Percentiles rank a stretch among this genome's conserved stretches.
These are phyloP conservation scores for Russula ochroleuca DNA, from an alignment of 768 basidiomycete genomes.

Conservation along the genomic window DNA sequence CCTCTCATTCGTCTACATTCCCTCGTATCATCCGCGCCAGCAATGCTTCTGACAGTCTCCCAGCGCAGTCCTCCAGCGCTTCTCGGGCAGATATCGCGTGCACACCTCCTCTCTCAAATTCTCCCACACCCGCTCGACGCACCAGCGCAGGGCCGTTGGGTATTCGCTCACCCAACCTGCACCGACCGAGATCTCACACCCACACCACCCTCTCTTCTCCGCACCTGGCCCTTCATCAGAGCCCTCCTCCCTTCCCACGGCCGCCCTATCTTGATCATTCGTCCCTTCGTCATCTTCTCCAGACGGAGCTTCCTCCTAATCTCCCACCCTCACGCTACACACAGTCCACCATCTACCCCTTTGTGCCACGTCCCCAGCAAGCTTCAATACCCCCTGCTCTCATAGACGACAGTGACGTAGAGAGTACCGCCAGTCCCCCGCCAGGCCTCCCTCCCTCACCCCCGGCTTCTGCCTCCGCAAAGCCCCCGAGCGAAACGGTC, in stretches of 20 bases:
- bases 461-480: constrained; percentile 15
- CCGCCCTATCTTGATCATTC: constrained; percentile 77
- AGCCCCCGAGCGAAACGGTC: constrained; percentile 20
- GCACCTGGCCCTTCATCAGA: constrained; percentile 33
- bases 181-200: constrained; percentile 30
- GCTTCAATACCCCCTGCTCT: constrained; percentile 35
- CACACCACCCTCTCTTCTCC: constrained; percentile 30
- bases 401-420: constrained; percentile 29
- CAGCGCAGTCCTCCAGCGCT: constrained; percentile 24
- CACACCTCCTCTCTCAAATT: constrained; percentile 40
- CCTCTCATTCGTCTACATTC: constrained; percentile 45
- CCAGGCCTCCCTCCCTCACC: constrained; percentile 24
- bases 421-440: constrained; percentile 28
- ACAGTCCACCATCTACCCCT: constrained; percentile 19
- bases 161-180: constrained; percentile 19
- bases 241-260: constrained; percentile 49
- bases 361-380: constrained; percentile 38
- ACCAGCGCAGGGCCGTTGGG: constrained; percentile 37
- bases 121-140: constrained; percentile 47
- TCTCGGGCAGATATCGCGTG: constrained; percentile 42
- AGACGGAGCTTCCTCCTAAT: constrained; percentile 47
- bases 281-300: constrained; percentile 63
- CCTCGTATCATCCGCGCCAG: constrained; percentile 67
- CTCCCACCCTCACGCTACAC: constrained; percentile 32
- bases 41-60: constrained; percentile 36